Evolutionary conservation across 768 basidiomycete species (phyloP), one percentile per base, ranked within the genome.

Genomic region (Wakefieldia striispora): DNA sequence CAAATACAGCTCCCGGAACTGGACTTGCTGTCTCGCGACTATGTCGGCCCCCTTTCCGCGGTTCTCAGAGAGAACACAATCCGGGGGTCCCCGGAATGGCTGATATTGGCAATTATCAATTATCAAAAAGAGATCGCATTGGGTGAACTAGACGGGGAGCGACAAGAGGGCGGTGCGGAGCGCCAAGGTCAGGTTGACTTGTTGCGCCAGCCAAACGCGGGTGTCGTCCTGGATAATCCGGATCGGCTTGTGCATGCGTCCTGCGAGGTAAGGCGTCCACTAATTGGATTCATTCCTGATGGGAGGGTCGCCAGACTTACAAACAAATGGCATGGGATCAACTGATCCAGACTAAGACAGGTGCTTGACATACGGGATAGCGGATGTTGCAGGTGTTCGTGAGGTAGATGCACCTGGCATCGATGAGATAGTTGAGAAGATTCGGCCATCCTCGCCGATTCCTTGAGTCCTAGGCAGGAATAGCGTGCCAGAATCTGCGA

Each of bases 171-270:
- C 86, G n/a, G 91, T 83, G 39, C 93, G 86, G 16, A 97, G 77
- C 3, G 95, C 95, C 11, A 89, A 92, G 12, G 86, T 82, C 38
- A 97, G 79, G 75, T 99, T 99, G 63, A 93, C 91, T 61, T 95
- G 90, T 64, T 94, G 89, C 17, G 94, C 92, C 45, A 95, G 76
- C 46, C 89, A 83, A 14, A 97, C 91, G 34, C 94, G 86, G 2
- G 93, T 86, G 65, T 97, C 92, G 66, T 95, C 90, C 68, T 84
- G 84, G 69, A 97, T 88, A 61, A 95, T 95, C 43, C 91, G 83
- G 41, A 95, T 80, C 1, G 97, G 97, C 70, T 99, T 99, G 72
- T 98, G 97, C 84, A 97, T 92, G 27, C 97, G 80, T 0, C 97
- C 97, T 0, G 94, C 89, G 35, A 95, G 82, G 68, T 99, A 99